Evolutionary conservation across 768 basidiomycete genomes (phyloP).

Genomic region (Melanogaster broomeanus): DNA sequence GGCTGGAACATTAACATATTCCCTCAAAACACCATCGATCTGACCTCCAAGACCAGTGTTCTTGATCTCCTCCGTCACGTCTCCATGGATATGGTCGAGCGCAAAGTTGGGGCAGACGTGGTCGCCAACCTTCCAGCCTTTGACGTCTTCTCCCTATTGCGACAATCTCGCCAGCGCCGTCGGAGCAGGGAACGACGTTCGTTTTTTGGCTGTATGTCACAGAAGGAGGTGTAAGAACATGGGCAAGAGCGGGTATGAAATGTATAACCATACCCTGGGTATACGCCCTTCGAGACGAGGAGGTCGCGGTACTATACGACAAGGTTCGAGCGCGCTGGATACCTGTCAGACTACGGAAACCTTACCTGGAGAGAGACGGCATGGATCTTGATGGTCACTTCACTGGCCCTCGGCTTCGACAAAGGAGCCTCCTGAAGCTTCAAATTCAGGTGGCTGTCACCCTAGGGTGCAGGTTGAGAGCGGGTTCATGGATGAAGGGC

Average conservation of each 20-base stretch:
- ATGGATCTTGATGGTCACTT: slow-evolving; percentile 58
- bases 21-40: slow-evolving; percentile 52
- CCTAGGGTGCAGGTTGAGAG: slow-evolving; percentile 11
- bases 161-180: slow-evolving; percentile 60
- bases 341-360: not conserved
- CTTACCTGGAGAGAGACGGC: slow-evolving; percentile 56
- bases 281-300: slow-evolving; percentile 39
- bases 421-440: slow-evolving; percentile 25
- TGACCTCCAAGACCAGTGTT: slow-evolving; percentile 46
- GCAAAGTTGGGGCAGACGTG: slow-evolving; percentile 57
- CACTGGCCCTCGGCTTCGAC: slow-evolving; percentile 39
- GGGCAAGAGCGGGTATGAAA: slow-evolving; percentile 7
- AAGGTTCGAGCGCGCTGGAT: not conserved
- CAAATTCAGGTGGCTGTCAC: slow-evolving; percentile 29
- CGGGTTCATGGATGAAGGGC: not conserved
- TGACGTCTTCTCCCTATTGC: slow-evolving; percentile 42
- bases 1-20: slow-evolving; percentile 53
- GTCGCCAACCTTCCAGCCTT: slow-evolving; percentile 54
- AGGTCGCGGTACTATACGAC: slow-evolving; percentile 52
- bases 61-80: slow-evolving; percentile 37
- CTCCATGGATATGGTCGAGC: slow-evolving; percentile 48
- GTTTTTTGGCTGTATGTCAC: slow-evolving; percentile 20
- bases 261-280: slow-evolving; percentile 35
- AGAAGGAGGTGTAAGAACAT: slow-evolving; percentile 32
- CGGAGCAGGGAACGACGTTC: slow-evolving; percentile 40